These are phyloP conservation scores for Syncephalastrum racemosum DNA, from an alignment of 371 early-diverging fungal genomes.

Conservation along the genomic window DNA sequence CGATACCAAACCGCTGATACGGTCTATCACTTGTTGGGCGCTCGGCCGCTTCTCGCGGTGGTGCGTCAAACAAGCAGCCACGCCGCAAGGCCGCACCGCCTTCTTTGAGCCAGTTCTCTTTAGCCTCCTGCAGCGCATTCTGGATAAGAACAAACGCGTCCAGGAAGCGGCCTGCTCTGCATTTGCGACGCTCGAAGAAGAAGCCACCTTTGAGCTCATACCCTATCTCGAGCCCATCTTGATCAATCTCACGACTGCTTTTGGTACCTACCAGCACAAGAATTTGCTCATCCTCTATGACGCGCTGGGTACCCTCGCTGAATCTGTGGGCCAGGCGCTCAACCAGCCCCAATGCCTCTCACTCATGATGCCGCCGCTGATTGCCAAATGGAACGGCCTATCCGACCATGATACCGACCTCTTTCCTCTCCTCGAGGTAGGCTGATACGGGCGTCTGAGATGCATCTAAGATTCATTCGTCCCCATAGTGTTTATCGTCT, in stretches of 20 bases:
- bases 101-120: slow-evolving; percentile 84
- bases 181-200: slow-evolving; percentile 90
- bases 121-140: slow-evolving; percentile 73
- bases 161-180: slow-evolving; percentile 96
- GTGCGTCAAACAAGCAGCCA: slow-evolving; percentile 61
- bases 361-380: slow-evolving; percentile 82
- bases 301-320: slow-evolving; percentile 91
- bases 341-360: slow-evolving; percentile 74
- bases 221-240: slow-evolving; percentile 87
- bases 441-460: neutral
- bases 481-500: slow-evolving; percentile 74
- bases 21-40: slow-evolving; percentile 96
- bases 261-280: slow-evolving; percentile 83
- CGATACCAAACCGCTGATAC: slow-evolving; percentile 83
- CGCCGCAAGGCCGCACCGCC: slow-evolving; percentile 56
- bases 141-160: slow-evolving; percentile 91
- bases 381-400: slow-evolving; percentile 78
- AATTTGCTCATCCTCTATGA: slow-evolving; percentile 92
- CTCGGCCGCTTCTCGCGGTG: slow-evolving; percentile 88
- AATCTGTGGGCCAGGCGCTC: slow-evolving; percentile 80
- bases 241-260: slow-evolving; percentile 72
- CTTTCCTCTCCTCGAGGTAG: slow-evolving; percentile 90
- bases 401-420: slow-evolving; percentile 81
- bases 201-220: slow-evolving; percentile 71
- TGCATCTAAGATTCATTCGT: neutral